phyloP scores from a whole-genome alignment of 2,329 filamentous ascomycete genomes.

The Aspergillus pseudonomiae region DNA sequence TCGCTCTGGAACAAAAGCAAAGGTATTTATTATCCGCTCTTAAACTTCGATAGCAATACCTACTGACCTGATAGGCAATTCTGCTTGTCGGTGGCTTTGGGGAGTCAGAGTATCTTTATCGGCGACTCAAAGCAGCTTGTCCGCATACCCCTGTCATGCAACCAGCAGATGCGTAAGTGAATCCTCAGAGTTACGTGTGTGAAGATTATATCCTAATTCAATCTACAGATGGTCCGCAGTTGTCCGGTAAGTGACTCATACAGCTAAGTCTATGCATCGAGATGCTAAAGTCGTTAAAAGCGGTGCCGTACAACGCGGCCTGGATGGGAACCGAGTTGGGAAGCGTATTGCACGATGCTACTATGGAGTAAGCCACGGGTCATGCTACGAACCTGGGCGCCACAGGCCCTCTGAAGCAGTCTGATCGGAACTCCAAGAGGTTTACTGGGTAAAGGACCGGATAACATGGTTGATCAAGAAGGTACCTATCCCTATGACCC shows the following conservation, averaged over 20 bases:
- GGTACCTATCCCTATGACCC: constrained; percentile 7
- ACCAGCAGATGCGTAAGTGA: constrained; percentile 29
- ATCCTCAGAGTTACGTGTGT: not conserved
- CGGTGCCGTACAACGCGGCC: constrained; percentile 25
- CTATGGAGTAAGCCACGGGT: not conserved
- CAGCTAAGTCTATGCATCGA: not conserved
- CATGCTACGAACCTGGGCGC: rapidly evolving
- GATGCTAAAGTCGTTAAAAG: constrained; percentile 10
- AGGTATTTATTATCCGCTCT: constrained; percentile 7
- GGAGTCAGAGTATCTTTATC: constrained; percentile 39
- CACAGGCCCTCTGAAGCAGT: not conserved
- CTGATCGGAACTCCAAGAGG: constrained; percentile 17
- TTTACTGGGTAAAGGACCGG: not conserved
- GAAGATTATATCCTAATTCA: not conserved
- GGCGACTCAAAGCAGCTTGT: constrained; percentile 26
- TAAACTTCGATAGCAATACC: not conserved
- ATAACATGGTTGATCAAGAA: constrained; percentile 29
- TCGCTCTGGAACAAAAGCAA: not conserved
- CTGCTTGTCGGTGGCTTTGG: constrained; percentile 47
- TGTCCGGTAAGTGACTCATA: constrained; percentile 18
- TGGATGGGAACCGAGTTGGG: constrained; percentile 25
- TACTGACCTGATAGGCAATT: constrained; percentile 27
- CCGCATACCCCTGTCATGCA: constrained; percentile 36
- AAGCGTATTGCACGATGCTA: constrained; percentile 24
- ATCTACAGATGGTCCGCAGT: constrained; percentile 29